phyloP scores from a whole-genome alignment of 2,329 filamentous ascomycete species.

The Xylariaceae sp. region DNA sequence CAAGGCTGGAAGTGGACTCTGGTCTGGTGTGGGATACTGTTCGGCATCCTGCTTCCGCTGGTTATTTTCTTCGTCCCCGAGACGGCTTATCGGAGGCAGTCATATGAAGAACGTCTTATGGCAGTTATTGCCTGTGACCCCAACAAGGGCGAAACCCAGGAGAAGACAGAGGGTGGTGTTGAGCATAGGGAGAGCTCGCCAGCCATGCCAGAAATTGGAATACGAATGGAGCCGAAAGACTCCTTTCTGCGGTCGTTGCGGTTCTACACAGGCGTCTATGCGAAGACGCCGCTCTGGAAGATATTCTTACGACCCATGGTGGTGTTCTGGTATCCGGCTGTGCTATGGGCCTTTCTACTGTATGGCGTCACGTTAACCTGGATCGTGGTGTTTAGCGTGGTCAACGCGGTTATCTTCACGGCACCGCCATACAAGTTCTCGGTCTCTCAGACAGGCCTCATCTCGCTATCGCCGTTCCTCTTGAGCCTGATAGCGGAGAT shows the following conservation, averaged over 20 bases:
- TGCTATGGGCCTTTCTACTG: conserved; percentile 45
- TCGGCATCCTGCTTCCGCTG: conserved; percentile 37
- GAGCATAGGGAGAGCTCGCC: conserved; percentile 15
- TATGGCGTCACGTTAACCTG: conserved; percentile 40
- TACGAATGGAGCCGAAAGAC: conserved; percentile 26
- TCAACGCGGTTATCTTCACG: conserved; percentile 45
- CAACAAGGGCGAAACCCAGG: conserved; percentile 16
- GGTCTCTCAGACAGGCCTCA: conserved; percentile 43
- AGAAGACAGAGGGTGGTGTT: conserved; percentile 19
- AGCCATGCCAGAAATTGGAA: conserved; percentile 20
- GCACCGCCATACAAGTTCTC: conserved; percentile 47
- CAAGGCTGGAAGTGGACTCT: conserved; percentile 42
- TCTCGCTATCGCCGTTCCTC: conserved; percentile 46
- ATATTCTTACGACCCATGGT: conserved; percentile 41
- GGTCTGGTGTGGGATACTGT: conserved; percentile 42
- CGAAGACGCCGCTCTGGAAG: conserved; percentile 35
- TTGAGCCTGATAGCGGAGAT: conserved; percentile 41
- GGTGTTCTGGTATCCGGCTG: conserved; percentile 45
- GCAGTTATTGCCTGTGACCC: conserved; percentile 9
- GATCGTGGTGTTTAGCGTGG: conserved; percentile 41
- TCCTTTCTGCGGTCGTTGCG: conserved; percentile 31
- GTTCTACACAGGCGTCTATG: conserved; percentile 34
- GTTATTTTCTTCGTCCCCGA: conserved; percentile 46
- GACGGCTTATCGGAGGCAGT: conserved; percentile 40
- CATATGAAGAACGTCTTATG: conserved; percentile 18